Evolutionary conservation across 768 basidiomycete genomes (phyloP), one percentile per base, ranked within the genome.

Genomic region (Paxillus rubicundulus): DNA sequence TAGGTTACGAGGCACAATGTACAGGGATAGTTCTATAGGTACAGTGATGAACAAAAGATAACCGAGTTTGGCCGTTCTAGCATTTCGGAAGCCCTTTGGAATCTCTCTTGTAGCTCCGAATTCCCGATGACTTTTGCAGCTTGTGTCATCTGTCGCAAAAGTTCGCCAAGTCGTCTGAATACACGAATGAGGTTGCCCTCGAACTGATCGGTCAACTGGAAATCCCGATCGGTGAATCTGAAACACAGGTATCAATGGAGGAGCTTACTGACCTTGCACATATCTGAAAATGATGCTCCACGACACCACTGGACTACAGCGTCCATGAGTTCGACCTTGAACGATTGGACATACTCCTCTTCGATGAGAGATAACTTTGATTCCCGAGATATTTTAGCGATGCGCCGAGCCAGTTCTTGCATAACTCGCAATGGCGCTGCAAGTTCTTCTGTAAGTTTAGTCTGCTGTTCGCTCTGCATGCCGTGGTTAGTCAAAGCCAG

Each of bases 271-370:
- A 90, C 95, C 83, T 97, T 97, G 81, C 91, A 93, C 50, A 98
- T 93, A 21, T 99, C 96, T 1, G 89, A 77, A 72, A 99, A 99
- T 24, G 91, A 92, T 14, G 94, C 91, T 4, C 97, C 97, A n/a
- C 92, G 85, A 74, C 96, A 98, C 97, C 97, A 99, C 55, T 93
- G 89, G 33, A 93, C 79, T 9, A 98, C 97, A 1, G 91, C 92
- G 58, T 98, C 97, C 94, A 98, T 99, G 45, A 99, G 83, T 64
- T 98, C 96, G 17, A 97, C 92, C 72, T 98, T 98, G 84, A 99
- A 99, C 10, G 89, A 92, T 48, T 86, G 79, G 2, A 99, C 92
- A 68, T 99, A 99, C 56, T 96, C 92, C 52, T 97, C 89, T 69
- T 98, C 96, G 49, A 89, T 85, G 42, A 98, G 69, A 1, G 86